Conservation (phyloP, 2,329 filamentous ascomycete species). For the Alternaria ventricosa region DNA sequence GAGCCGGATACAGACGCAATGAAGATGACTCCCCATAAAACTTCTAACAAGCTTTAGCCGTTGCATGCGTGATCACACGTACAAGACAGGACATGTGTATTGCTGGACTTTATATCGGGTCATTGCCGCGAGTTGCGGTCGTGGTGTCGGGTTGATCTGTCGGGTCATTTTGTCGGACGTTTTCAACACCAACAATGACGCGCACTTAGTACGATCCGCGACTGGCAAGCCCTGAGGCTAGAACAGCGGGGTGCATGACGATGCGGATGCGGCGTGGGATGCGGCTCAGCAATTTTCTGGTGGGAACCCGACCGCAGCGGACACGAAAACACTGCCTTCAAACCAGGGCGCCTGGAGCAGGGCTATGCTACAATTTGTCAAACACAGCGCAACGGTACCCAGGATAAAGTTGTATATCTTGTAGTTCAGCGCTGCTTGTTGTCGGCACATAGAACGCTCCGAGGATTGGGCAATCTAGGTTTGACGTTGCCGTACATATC, state of each 20-base stretch:
- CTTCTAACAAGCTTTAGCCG: neutral
- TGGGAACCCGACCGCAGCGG: slow-evolving; percentile 21
- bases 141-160: neutral
- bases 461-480: slow-evolving; percentile 19
- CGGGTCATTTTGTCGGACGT: neutral
- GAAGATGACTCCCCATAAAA: neutral
- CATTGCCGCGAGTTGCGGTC: neutral
- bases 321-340: slow-evolving; percentile 23
- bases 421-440: slow-evolving; percentile 11
- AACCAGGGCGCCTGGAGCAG: slow-evolving; percentile 6
- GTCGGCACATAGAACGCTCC: slow-evolving; percentile 23
- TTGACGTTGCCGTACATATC: slow-evolving; percentile 17
- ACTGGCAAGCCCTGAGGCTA: slow-evolving; percentile 17
- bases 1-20: neutral
- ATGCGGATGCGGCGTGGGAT: slow-evolving; percentile 4
- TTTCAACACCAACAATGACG: slow-evolving; percentile 3
- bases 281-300: slow-evolving; percentile 8
- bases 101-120: neutral
- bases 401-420: slow-evolving; percentile 1
- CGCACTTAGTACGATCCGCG: slow-evolving; percentile 1
- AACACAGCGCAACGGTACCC: slow-evolving; percentile 4
- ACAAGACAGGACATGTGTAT: neutral
- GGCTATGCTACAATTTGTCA: slow-evolving; percentile 13
- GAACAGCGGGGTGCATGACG: slow-evolving; percentile 21
- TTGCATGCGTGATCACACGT: neutral